Percentiles rank a stretch among this genome's conserved stretches.
phyloP scores from a whole-genome alignment of 257 asterid genomes.

The Nicotiana undulata region DNA sequence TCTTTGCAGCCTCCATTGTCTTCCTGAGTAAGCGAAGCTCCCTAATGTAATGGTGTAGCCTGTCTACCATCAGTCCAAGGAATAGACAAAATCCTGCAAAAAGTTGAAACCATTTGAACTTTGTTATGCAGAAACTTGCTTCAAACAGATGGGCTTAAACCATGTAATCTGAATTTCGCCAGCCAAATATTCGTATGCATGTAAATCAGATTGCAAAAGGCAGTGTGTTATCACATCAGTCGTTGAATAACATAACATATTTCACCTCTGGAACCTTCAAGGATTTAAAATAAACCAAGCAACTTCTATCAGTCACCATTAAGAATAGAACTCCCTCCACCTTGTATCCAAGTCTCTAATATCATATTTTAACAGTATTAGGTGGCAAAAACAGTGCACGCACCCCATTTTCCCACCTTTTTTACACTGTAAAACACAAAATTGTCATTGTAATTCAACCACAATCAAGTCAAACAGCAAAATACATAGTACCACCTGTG shows the following conservation, averaged over 20 bases:
- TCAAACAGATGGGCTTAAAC: neutral
- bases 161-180: neutral
- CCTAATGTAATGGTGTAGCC: slow-evolving; percentile 81
- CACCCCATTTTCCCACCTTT: neutral
- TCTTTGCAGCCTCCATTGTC: slow-evolving; percentile 66
- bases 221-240: neutral
- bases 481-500: no score
- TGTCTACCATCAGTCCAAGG: slow-evolving; percentile 67
- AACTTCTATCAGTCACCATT: neutral
- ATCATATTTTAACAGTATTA: neutral
- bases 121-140: neutral
- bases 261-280: neutral
- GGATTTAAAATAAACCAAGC: no score
- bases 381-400: neutral
- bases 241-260: neutral
- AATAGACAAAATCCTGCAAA: slow-evolving; percentile 53
- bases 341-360: neutral
- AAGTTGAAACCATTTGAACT: slow-evolving; percentile 6
- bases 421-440: neutral
- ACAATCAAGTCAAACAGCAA: neutral
- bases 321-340: neutral
- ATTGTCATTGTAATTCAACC: neutral
- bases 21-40: slow-evolving; percentile 81
- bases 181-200: neutral
- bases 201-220: neutral